Evolutionary conservation across 176 grass and related monocot genomes (phyloP).

Genomic region (Elymus sibiricus): DNA sequence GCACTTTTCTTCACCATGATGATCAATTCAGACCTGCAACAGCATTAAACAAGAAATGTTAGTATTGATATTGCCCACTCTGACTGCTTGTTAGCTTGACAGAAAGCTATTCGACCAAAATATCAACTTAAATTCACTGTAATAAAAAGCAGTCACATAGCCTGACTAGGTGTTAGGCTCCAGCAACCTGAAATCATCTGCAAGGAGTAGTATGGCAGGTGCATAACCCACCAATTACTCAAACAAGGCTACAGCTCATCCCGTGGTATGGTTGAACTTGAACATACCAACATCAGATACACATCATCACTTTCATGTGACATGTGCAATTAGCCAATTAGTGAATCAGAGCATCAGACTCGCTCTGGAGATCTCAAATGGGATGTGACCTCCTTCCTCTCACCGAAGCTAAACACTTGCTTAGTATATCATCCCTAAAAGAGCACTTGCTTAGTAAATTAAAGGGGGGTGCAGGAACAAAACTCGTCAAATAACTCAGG

Average conservation of each 20-base stretch:
- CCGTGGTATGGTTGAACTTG: background rate
- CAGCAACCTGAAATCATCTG: background rate
- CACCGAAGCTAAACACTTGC: background rate
- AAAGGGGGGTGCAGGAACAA: background rate
- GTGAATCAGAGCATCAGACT: background rate
- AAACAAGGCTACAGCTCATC: background rate
- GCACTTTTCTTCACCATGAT: conserved; percentile 29
- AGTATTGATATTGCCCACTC: background rate
- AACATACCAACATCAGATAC: background rate
- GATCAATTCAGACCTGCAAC: conserved; percentile 18
- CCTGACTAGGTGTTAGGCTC: background rate
- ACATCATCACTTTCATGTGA: background rate
- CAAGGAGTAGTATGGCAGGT: background rate
- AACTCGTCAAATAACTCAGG: background rate
- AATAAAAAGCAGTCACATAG: background rate
- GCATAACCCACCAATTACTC: background rate
- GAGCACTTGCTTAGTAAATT: background rate
- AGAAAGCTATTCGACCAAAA: background rate
- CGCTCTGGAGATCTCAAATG: no score
- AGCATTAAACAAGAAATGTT: background rate
- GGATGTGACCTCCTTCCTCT: background rate
- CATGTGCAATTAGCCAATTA: background rate
- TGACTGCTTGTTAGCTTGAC: background rate
- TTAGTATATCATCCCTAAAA: background rate
- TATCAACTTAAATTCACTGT: conserved; percentile 2